Base-by-base conservation (phyloP, 2,329 filamentous ascomycete genomes). In the Teratosphaeria pseudoeucalypti region DNA sequence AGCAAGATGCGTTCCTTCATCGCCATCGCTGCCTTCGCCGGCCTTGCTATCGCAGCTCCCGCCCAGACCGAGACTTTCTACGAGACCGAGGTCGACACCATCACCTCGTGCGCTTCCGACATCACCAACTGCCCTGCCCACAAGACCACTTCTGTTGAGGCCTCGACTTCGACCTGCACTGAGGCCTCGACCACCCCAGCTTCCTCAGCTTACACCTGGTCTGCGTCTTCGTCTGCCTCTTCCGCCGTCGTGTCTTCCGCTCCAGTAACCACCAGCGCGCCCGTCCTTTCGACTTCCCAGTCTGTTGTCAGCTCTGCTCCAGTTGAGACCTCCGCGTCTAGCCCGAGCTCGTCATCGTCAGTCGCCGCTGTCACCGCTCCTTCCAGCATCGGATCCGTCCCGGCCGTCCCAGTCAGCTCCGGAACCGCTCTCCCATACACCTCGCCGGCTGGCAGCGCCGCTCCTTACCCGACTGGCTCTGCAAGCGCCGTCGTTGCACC, bases 1-100 rank as follows among this genome's bases (percentile, higher is more conserved):
- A 34, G 34, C 52, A 61, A 58, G 26, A 61, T 61, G 59, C 57
- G 39, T 58, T 54, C 27, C 53, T 34, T 37, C 53, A 54, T 54
- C 34, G 53, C 34, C 53, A 37, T 37, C 23, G 53, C 53, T n/a
- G 27, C 53, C 53, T 37, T 54, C 19, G 27, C 34, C 16, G 53
- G 53, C 53, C 16, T 37, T 34, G 53, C 53, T 26, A 54, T 54
- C 26, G 53, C 53, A 19, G 53, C 53, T 19, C 53, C 53, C 12
- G 53, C 53, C 19, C 12, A 37, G 4, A 54, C 53, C n/a, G 53
- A 54, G 53, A 54, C 53, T 3, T 3, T 54, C 53, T 54, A 37
- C 27, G 14, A 54, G 16, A 54, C 53, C 23, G 53, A 54, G 53
- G 16, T 37, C 34, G 53, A 54, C 53, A 54, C 53, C 53, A 54